Evolutionary conservation across 2,329 filamentous ascomycete species (phyloP), one percentile per base, ranked within the genome.

Genomic region (Botrytis hyacinthi): DNA sequence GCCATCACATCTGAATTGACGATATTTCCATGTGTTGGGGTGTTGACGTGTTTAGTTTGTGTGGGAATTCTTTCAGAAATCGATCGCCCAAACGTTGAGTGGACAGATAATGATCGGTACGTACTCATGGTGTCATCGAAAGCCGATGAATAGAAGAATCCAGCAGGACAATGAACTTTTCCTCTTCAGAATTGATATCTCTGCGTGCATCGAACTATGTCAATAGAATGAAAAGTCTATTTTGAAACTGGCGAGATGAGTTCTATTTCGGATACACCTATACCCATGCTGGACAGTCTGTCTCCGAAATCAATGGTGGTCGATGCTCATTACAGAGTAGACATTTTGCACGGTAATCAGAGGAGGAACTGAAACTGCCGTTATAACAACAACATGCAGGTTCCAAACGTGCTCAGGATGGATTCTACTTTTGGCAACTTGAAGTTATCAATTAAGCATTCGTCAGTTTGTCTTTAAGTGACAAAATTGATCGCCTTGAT

Each of bases 251-350:
- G 35, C 12, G 26, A 69, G 40, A 57, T 54, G 66, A 69, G 35
- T 59, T 29, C 37, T 35, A 70, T 70, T 70, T 44, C 54, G 37
- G 29, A 29, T n/a, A 35, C 44, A 40, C 40, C n/a, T 35, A 20
- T 42, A 57, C 35, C 48, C 46, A 68, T 68, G 48, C 26, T n/a
- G 37, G 37, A 54, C 32, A 54, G n/a, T 57, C 35, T n/a, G 54
- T 60, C 54, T 46, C 63, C 35, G 46, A 16, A 32, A 48, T 35
- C 40, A 22, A 35, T 32, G 40, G 26, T 46, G 54, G 51, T 40
- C 32, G 65, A 68, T 54, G 65, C 65, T 61, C 67, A 70, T 69
- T 35, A n/a, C 26, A 54, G 48, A 54, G 48, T 54, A 70, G 67
- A 35, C 20, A 62, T n/a, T 46, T 20, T 29, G 22, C n/a, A 70